phyloP scores from a whole-genome alignment of 208 protist species.

The Acanthamoeba sp. region DNA sequence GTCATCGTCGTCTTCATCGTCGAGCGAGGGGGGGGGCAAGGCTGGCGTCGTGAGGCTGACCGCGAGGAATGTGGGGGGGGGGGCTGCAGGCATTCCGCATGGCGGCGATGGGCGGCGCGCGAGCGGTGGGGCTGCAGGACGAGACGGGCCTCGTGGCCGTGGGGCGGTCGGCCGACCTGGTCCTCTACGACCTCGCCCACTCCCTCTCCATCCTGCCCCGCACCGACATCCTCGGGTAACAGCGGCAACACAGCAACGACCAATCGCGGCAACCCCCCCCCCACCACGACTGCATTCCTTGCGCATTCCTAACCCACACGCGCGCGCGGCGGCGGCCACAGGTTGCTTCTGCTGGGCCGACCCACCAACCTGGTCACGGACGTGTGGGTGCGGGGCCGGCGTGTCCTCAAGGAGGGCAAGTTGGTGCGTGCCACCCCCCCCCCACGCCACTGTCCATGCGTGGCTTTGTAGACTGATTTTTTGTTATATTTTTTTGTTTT shows the following conservation, averaged over 20 bases:
- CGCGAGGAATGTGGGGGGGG: too few relatives aligned
- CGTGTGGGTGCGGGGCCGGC: conserved; percentile 32
- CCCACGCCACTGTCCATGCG: background rate
- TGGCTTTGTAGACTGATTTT: too few relatives aligned
- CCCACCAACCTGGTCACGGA: conserved; percentile 13
- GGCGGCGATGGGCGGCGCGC: conserved; percentile 8
- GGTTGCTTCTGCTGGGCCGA: conserved; percentile 1
- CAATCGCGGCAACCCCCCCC: too few relatives aligned
- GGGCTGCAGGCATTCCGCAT: conserved; percentile 17
- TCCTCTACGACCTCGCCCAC: conserved; percentile 28
- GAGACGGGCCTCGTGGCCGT: background rate
- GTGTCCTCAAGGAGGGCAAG: background rate
- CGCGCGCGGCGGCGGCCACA: background rate
- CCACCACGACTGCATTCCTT: background rate
- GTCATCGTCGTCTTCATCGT: too few relatives aligned
- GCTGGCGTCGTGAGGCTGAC: too few relatives aligned
- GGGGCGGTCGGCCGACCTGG: conserved; percentile 4
- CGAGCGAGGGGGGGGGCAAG: too few relatives aligned
- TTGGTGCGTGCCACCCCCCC: background rate
- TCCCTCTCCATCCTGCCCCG: conserved; percentile 37
- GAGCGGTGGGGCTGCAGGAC: conserved; percentile 12
- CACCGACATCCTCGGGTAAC: conserved; percentile 54
- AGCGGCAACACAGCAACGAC: too few relatives aligned
- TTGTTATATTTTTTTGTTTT: too few relatives aligned
- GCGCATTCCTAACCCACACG: background rate